Conservation (phyloP, 2,329 filamentous ascomycete species). For the Ilyonectria mors-panacis region DNA sequence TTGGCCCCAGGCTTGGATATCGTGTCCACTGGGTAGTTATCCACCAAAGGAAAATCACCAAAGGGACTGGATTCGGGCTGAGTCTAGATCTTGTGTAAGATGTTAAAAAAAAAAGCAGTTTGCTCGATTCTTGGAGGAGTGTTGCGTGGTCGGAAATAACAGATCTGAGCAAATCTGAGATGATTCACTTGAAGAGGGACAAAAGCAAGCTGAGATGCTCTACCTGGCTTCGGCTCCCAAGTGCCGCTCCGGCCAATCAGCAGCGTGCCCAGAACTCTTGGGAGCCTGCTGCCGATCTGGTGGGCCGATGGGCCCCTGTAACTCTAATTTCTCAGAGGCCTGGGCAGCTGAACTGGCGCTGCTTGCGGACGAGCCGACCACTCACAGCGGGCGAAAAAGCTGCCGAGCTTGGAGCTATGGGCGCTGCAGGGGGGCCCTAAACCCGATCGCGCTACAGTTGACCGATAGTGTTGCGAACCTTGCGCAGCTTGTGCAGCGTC, state of each 20-base stretch:
- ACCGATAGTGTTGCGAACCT: not conserved
- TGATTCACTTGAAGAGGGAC: not conserved
- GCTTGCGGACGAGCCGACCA: not conserved
- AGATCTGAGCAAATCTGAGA: not conserved
- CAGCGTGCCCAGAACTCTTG: not conserved
- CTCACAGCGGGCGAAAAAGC: not conserved
- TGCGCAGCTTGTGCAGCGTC: not conserved
- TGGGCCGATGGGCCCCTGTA: slow-evolving; percentile 23
- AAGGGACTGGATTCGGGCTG: no score
- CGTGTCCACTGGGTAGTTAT: no score
- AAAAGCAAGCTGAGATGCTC: not conserved
- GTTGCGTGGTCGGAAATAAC: not conserved
- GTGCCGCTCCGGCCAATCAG: slow-evolving; percentile 5
- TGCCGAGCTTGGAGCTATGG: not conserved
- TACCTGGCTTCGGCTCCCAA: slow-evolving; percentile 5
- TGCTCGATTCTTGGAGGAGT: no score
- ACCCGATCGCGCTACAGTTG: slow-evolving; percentile 24
- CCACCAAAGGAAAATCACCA: no score
- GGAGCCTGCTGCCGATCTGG: slow-evolving; percentile 13
- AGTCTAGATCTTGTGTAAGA: no score
- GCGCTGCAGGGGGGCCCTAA: slow-evolving; percentile 17
- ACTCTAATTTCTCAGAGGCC: slow-evolving; percentile 17
- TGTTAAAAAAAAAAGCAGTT: no score
- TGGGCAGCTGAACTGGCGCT: slow-evolving; percentile 15
- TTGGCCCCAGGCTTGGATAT: no score